Conservation (phyloP, 176 grass and related monocot genomes). For the Tuctoria greenei region DNA sequence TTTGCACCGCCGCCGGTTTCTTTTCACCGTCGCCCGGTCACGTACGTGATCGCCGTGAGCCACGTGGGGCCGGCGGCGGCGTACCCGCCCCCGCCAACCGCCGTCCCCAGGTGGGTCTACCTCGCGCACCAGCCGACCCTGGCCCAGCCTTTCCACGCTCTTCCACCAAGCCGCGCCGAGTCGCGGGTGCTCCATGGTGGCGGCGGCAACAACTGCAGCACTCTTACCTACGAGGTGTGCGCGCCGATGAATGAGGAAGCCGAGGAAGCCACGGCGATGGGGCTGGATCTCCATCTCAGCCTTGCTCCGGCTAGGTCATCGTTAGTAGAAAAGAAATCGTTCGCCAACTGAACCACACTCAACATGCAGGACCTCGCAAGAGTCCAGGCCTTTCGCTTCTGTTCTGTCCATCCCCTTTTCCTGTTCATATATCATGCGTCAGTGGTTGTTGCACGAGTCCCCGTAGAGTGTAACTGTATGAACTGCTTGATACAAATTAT, state of each 20-base stretch:
- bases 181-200: background rate
- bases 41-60: slow-evolving; percentile 12
- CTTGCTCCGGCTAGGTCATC: slow-evolving; percentile 60
- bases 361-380: too few relatives aligned
- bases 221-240: slow-evolving; percentile 6
- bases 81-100: slow-evolving; percentile 14
- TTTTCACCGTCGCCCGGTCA: slow-evolving; percentile 13
- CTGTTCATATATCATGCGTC: too few relatives aligned
- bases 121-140: slow-evolving; percentile 38
- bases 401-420: too few relatives aligned
- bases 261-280: slow-evolving; percentile 41
- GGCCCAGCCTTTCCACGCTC: slow-evolving; percentile 35
- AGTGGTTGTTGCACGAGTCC: too few relatives aligned
- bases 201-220: background rate
- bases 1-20: slow-evolving; percentile 26
- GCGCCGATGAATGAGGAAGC: background rate
- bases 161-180: slow-evolving; percentile 12
- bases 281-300: slow-evolving; percentile 75
- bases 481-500: too few relatives aligned
- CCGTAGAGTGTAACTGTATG: too few relatives aligned
- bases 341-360: too few relatives aligned
- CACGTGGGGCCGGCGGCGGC: slow-evolving; percentile 16
- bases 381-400: too few relatives aligned
- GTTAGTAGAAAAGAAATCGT: slow-evolving; percentile 17
- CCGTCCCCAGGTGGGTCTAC: slow-evolving; percentile 51